Conservation (phyloP, 345 rosid genomes). For the Hirschfeldia incana region DNA sequence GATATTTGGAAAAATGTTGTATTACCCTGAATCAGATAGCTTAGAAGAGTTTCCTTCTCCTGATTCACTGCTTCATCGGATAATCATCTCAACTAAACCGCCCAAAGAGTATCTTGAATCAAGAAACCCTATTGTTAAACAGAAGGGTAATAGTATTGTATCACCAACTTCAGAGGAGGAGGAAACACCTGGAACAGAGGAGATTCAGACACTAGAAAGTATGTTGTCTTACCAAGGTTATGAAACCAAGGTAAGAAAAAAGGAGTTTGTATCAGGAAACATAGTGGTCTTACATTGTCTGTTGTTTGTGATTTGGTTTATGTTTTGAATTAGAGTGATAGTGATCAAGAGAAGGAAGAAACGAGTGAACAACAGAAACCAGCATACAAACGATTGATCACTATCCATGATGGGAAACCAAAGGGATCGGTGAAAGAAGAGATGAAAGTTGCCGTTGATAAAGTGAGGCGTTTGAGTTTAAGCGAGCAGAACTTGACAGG, state of each 20-base stretch:
- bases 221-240: conserved; percentile 32
- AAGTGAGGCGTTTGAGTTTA: conserved; percentile 77
- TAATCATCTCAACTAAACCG: conserved; percentile 92
- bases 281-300: background rate
- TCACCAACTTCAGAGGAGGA: conserved; percentile 52
- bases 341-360: conserved; percentile 49
- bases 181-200: conserved; percentile 45
- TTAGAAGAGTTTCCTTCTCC: conserved; percentile 84
- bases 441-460: too few species aligned
- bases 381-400: conserved; percentile 50
- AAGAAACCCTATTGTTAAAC: conserved; percentile 39
- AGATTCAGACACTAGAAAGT: conserved; percentile 35
- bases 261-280: too few species aligned
- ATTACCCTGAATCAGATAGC: conserved; percentile 61
- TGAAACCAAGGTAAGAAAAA: conserved; percentile 43
- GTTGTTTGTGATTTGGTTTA: background rate
- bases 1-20: conserved; percentile 70
- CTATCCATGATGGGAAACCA: conserved; percentile 62
- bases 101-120: conserved; percentile 84
- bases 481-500: conserved; percentile 67
- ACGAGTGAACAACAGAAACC: conserved; percentile 38
- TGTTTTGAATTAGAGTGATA: conserved; percentile 41
- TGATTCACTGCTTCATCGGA: conserved; percentile 58
- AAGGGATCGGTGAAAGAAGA: conserved; percentile 50
- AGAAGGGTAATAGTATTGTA: conserved; percentile 31